phyloP scores from a whole-genome alignment of 1,284 basidiomycete species.

The Coniferiporia weirii region DNA sequence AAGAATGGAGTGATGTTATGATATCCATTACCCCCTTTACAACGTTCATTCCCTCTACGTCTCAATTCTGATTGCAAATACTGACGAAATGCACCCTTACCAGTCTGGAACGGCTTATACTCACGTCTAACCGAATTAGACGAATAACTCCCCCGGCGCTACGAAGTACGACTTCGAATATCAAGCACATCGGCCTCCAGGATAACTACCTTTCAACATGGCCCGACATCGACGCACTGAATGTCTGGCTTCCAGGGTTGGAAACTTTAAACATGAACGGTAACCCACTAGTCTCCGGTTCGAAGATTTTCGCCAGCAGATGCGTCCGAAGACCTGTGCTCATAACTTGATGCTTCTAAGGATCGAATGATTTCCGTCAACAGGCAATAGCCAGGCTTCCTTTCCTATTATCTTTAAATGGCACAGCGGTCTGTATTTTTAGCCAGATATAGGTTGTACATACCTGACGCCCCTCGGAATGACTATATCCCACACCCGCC shows the following conservation, averaged over 20 bases:
- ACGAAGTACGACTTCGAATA: conserved; percentile 24
- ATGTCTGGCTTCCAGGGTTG: conserved; percentile 59
- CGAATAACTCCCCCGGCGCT: conserved; percentile 40
- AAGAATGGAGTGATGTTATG: conserved; percentile 54
- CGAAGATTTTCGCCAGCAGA: conserved; percentile 19
- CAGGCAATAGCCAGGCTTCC: conserved; percentile 72
- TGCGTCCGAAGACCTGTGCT: conserved; percentile 11
- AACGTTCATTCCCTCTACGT: conserved; percentile 36
- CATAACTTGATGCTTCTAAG: conserved; percentile 14
- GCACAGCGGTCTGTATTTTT: conserved; percentile 46
- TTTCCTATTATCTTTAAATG: conserved; percentile 61
- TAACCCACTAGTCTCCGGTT: conserved; percentile 60
- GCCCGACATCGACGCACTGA: conserved; percentile 67
- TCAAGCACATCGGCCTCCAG: conserved; percentile 62
- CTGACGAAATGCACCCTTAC: conserved; percentile 17
- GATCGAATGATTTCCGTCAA: conserved; percentile 47
- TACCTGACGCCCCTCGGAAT: background rate
- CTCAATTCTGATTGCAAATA: conserved; percentile 15
- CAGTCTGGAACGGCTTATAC: conserved; percentile 60
- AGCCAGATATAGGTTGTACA: background rate
- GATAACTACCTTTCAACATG: conserved; percentile 59
- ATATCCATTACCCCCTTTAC: conserved; percentile 43
- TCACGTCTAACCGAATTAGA: conserved; percentile 60
- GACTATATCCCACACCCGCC: background rate
- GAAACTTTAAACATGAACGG: conserved; percentile 52